These are phyloP conservation scores for Solanum hybrid DNA, from an alignment of 305 asterid genomes.

Conservation along the genomic window DNA sequence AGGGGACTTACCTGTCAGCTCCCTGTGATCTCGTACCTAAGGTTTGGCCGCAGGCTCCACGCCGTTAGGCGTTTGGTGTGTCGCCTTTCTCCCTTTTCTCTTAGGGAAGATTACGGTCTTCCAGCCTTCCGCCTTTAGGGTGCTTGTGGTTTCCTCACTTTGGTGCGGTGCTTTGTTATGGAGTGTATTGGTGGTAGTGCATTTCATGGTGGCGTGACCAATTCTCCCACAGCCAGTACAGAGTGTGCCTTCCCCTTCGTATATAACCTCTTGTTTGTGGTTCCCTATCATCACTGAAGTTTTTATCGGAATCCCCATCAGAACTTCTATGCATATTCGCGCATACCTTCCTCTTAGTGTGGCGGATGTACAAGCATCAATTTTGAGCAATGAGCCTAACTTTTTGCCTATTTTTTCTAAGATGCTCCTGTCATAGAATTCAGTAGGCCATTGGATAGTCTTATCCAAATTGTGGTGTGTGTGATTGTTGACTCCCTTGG, in stretches of 20 bases:
- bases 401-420: not conserved
- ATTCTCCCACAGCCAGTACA: not conserved
- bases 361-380: not conserved
- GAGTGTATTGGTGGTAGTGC: not conserved
- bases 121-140: no score
- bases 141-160: no score
- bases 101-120: no score
- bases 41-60: not conserved
- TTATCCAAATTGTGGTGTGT: not conserved
- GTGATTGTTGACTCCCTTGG: not conserved
- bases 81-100: not conserved
- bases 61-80: not conserved
- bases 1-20: not conserved
- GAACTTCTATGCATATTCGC: not conserved
- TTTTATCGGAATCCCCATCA: not conserved
- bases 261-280: not conserved
- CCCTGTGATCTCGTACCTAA: not conserved
- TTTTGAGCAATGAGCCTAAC: not conserved
- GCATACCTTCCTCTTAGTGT: not conserved
- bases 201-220: not conserved
- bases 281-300: not conserved
- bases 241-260: not conserved
- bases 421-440: not conserved
- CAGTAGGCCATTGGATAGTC: not conserved
- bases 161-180: no score